Percentiles rank a stretch among this genome's conserved stretches.
Evolutionary conservation across 2,329 filamentous ascomycete species (phyloP).

Genomic region (Tolypocladium tropicale): DNA sequence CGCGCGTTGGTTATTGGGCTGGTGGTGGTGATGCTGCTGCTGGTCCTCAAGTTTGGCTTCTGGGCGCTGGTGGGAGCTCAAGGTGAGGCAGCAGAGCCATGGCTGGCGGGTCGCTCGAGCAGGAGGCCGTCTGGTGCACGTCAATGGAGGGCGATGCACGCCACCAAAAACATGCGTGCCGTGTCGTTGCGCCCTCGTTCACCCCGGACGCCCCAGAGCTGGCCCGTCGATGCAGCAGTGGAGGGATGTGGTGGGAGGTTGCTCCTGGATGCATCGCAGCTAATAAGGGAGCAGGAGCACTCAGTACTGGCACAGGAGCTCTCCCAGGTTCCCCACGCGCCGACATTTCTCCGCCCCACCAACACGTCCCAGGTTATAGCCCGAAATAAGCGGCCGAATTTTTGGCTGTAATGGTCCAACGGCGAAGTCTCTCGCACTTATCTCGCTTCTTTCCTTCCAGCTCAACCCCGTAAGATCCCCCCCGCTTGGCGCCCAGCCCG

Average conservation of each 20-base stretch:
- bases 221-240: no score
- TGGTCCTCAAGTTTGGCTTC: not conserved
- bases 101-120: not conserved
- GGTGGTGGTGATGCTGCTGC: not conserved
- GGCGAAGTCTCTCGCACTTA: slow-evolving; percentile 45
- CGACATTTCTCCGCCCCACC: not conserved
- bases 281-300: not conserved
- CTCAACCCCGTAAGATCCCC: slow-evolving; percentile 47
- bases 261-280: not conserved
- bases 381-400: not conserved
- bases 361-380: slow-evolving; percentile 10
- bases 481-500: slow-evolving; percentile 52
- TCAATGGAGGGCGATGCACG: not conserved
- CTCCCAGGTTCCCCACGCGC: not conserved
- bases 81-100: not conserved
- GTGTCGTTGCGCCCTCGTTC: not conserved
- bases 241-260: no score
- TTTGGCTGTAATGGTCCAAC: slow-evolving; percentile 53
- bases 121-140: not conserved
- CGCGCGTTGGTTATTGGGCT: not conserved
- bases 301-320: no score
- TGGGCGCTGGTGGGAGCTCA: slow-evolving; percentile 2
- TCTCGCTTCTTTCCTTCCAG: slow-evolving; percentile 30
- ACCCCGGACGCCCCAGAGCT: no score
- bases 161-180: not conserved